Evolutionary conservation across 495 filamentous ascomycete species (phyloP).

Genomic region (Hyaloscypha bicolor): DNA sequence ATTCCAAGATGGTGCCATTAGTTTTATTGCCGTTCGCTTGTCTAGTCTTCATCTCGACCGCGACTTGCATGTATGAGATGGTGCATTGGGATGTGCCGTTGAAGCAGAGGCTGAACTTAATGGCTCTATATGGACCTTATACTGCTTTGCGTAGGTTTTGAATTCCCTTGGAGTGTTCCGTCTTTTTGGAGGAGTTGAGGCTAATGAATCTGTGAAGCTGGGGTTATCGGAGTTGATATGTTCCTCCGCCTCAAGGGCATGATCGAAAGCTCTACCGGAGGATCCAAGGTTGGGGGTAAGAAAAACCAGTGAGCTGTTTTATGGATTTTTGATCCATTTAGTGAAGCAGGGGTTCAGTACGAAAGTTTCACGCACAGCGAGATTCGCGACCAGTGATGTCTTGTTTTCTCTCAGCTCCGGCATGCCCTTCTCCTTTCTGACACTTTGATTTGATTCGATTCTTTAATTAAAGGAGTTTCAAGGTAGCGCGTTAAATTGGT

Average conservation of each 20-base stretch:
- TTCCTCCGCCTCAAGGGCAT: slow-evolving; percentile 17
- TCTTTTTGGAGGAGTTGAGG: background rate
- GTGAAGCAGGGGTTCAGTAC: background rate
- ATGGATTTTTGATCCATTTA: background rate
- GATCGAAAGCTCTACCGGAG: background rate
- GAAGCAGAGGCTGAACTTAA: slow-evolving; percentile 22
- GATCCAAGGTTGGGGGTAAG: background rate
- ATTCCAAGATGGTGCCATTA: slow-evolving; percentile 61
- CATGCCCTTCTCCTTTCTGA: no score
- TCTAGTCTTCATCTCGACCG: slow-evolving; percentile 72
- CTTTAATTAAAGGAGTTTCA: no score
- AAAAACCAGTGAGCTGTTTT: background rate
- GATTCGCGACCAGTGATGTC: background rate
- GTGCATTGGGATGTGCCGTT: slow-evolving; percentile 33
- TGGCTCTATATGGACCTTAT: slow-evolving; percentile 30
- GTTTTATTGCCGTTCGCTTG: slow-evolving; percentile 69
- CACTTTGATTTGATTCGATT: no score
- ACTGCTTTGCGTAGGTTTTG: slow-evolving; percentile 23
- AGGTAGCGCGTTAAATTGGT: no score
- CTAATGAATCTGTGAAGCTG: slow-evolving; percentile 3
- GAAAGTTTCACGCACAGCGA: background rate
- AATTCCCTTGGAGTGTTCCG: background rate
- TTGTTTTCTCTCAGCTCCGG: no score
- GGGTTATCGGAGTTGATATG: slow-evolving; percentile 25
- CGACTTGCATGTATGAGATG: slow-evolving; percentile 63